phyloP scores from a whole-genome alignment of 768 basidiomycete genomes.

The Lactarius hatsudake region DNA sequence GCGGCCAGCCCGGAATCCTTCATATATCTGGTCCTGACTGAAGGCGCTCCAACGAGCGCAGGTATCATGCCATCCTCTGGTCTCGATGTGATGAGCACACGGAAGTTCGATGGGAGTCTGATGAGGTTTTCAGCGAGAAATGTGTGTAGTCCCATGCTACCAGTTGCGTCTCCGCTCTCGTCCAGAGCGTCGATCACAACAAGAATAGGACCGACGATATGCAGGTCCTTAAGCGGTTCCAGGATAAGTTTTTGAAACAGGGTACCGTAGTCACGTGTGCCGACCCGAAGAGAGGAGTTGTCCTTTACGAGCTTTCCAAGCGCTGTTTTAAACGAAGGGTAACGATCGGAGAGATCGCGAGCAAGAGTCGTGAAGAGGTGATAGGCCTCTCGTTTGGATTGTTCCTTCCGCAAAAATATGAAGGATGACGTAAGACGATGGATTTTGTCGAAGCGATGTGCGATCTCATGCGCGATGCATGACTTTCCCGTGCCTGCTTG shows the following conservation, averaged over 20 bases:
- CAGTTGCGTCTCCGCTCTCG: not conserved
- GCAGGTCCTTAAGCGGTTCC: conserved; percentile 1
- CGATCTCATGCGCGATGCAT: not conserved
- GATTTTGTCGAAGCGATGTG: not conserved
- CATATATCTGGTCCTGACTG: not conserved
- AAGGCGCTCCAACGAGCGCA: not conserved
- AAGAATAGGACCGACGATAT: not conserved
- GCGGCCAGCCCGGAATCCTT: not conserved
- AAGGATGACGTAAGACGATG: not conserved
- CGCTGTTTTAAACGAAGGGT: not conserved
- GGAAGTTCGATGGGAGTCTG: conserved; percentile 1
- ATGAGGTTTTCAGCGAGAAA: not conserved
- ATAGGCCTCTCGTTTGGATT: not conserved
- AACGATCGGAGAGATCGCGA: not conserved
- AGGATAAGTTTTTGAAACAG: not conserved
- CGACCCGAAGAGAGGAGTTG: not conserved
- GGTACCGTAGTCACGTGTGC: not conserved
- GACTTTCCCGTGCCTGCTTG: not conserved
- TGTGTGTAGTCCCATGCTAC: not conserved
- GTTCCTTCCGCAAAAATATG: not conserved
- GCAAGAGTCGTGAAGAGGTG: conserved; percentile 1
- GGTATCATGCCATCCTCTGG: not conserved
- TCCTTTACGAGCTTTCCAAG: not conserved
- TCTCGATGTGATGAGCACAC: not conserved
- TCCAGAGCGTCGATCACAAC: conserved; percentile 3